Percentiles rank a stretch among this genome's conserved stretches.
These are phyloP conservation scores for Leishmania martiniquensis DNA, from an alignment of 208 protist genomes.

Conservation along the genomic window DNA sequence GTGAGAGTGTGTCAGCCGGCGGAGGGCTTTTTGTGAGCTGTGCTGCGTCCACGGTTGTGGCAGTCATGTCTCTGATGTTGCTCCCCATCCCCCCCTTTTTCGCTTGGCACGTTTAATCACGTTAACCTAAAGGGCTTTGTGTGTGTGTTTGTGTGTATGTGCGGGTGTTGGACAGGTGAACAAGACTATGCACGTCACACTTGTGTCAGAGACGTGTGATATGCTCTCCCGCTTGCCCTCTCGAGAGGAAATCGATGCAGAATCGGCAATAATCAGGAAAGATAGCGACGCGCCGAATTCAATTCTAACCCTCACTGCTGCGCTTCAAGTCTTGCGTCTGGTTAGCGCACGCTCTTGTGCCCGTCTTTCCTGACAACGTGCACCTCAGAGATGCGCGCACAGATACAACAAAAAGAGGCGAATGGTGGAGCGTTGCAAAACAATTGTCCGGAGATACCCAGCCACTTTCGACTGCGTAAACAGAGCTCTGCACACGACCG, in stretches of 20 bases:
- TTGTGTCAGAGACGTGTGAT: neutral
- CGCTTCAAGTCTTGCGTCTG: neutral
- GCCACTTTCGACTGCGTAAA: too few relatives aligned
- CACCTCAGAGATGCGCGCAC: neutral
- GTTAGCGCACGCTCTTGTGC: neutral
- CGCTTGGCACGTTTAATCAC: neutral
- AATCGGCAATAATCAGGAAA: neutral
- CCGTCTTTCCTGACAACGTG: neutral
- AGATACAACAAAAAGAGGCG: neutral
- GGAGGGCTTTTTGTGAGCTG: too few relatives aligned
- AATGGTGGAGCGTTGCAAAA: neutral
- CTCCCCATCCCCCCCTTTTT: neutral
- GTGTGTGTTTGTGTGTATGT: neutral
- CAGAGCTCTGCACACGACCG: neutral
- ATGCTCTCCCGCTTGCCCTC: neutral
- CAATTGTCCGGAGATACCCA: neutral
- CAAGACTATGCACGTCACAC: neutral
- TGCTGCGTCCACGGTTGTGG: too few relatives aligned
- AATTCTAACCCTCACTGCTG: neutral
- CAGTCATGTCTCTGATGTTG: too few relatives aligned
- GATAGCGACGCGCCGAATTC: neutral
- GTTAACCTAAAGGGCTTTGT: neutral
- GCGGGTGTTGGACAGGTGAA: neutral
- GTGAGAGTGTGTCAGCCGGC: too few relatives aligned
- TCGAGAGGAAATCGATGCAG: neutral